A percentile compares a stretch with the other conserved stretches of the same genome.
Conservation (phyloP, 805 yeast genomes). For the Zygosaccharomyces gambellarensis region DNA sequence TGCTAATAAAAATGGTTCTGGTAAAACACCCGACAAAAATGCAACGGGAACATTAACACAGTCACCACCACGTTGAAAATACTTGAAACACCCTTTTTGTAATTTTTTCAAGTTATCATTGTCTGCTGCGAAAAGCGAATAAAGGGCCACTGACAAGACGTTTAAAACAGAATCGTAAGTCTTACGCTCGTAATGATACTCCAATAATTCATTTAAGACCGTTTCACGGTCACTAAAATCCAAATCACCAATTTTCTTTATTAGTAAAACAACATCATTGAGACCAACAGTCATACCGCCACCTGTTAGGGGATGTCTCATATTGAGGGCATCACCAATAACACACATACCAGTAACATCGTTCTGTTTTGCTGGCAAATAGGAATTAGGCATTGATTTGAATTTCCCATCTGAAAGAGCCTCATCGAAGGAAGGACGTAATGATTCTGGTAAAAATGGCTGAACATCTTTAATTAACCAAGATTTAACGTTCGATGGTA, state of each 20-base stretch:
- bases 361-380: constrained; percentile 71
- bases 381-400: constrained; percentile 92
- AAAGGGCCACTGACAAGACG: constrained; percentile 85
- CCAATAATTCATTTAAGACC: constrained; percentile 52
- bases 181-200: constrained; percentile 77
- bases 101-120: constrained; percentile 56
- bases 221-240: constrained; percentile 51
- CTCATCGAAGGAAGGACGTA: constrained; percentile 60
- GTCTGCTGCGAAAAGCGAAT: constrained; percentile 86
- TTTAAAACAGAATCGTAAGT: constrained; percentile 77
- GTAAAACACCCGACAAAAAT: constrained; percentile 74
- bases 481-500: constrained; percentile 64
- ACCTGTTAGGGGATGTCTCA: constrained; percentile 98
- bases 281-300: constrained; percentile 99
- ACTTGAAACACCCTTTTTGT: constrained; percentile 84
- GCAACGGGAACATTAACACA: constrained; percentile 76
- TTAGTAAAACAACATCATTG: constrained; percentile 67
- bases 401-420: constrained; percentile 59
- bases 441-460: constrained; percentile 59
- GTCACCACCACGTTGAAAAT: constrained; percentile 79
- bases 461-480: constrained; percentile 60
- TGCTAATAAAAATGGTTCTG: constrained; percentile 68
- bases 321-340: constrained; percentile 90
- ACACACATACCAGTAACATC: constrained; percentile 69
- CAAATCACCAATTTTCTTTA: constrained; percentile 42